Conservation (phyloP, 495 filamentous ascomycete species). For the Tuber aestivum region DNA sequence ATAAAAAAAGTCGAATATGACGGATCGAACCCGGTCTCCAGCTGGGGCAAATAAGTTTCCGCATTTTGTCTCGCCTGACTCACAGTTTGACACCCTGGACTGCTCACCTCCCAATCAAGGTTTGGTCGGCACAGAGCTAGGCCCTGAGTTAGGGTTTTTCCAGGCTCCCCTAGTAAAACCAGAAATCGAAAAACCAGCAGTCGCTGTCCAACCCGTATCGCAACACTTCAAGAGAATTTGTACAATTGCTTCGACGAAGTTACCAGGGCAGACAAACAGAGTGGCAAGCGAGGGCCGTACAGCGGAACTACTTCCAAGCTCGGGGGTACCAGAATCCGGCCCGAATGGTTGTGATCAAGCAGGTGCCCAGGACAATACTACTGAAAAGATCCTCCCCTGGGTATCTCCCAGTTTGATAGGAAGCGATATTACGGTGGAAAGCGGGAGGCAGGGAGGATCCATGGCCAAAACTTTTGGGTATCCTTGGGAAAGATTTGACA, state of each 20-base stretch:
- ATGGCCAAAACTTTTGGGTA: neutral
- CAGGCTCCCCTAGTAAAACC: neutral
- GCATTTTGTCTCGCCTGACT: neutral
- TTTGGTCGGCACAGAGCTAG: neutral
- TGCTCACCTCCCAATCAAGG: neutral
- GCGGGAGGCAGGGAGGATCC: neutral
- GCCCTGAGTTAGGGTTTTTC: conserved; percentile 1
- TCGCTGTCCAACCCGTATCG: neutral
- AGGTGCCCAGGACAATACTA: neutral
- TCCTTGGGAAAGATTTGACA: neutral
- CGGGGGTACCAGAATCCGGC: neutral
- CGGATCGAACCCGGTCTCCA: neutral
- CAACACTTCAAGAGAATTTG: neutral
- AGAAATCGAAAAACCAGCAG: neutral
- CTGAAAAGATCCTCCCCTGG: neutral
- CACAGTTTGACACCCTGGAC: neutral
- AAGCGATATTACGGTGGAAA: neutral
- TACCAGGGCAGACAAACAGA: neutral
- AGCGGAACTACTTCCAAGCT: neutral
- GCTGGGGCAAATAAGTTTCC: neutral
- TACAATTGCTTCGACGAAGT: neutral
- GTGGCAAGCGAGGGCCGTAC: neutral
- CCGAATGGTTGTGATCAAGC: neutral
- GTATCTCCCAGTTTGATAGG: neutral
- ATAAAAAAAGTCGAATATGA: neutral